Conservation (phyloP, 2,329 filamentous ascomycete genomes). For the Coniella vitis region DNA sequence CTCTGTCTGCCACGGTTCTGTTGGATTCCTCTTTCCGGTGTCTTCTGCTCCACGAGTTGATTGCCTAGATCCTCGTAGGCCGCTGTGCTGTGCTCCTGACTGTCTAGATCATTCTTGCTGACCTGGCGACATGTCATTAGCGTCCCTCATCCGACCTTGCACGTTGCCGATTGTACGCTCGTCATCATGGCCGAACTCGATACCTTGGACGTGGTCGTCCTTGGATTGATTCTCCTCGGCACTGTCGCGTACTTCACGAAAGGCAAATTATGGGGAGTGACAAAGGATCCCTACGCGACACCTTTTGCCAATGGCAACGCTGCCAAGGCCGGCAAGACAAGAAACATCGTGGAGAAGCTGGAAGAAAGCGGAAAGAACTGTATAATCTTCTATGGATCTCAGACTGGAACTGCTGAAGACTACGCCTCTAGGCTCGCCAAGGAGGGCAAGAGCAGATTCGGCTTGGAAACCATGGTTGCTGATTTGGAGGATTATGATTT, state of each 20-base stretch:
- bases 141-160: neutral
- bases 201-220: slow-evolving; percentile 89
- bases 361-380: slow-evolving; percentile 95
- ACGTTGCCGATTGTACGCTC: neutral
- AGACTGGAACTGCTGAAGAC: slow-evolving; percentile 97
- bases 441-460: slow-evolving; percentile 93
- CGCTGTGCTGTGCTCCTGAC: too few relatives aligned
- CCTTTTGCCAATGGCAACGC: slow-evolving; percentile 63
- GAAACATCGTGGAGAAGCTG: slow-evolving; percentile 93
- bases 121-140: too few relatives aligned
- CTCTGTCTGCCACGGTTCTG: too few relatives aligned
- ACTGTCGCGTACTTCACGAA: slow-evolving; percentile 97
- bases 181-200: slow-evolving; percentile 87
- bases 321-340: slow-evolving; percentile 73
- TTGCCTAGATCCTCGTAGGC: too few relatives aligned
- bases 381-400: slow-evolving; percentile 96
- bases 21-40: too few relatives aligned
- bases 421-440: slow-evolving; percentile 95
- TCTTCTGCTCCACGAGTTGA: too few relatives aligned
- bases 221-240: slow-evolving; percentile 74
- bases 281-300: slow-evolving; percentile 81
- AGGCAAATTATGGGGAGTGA: slow-evolving; percentile 84
- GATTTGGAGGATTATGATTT: slow-evolving; percentile 98
- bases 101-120: too few relatives aligned
- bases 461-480: slow-evolving; percentile 95